phyloP scores from a whole-genome alignment of 2,329 filamentous ascomycete genomes.

The Orbilia quercus region DNA sequence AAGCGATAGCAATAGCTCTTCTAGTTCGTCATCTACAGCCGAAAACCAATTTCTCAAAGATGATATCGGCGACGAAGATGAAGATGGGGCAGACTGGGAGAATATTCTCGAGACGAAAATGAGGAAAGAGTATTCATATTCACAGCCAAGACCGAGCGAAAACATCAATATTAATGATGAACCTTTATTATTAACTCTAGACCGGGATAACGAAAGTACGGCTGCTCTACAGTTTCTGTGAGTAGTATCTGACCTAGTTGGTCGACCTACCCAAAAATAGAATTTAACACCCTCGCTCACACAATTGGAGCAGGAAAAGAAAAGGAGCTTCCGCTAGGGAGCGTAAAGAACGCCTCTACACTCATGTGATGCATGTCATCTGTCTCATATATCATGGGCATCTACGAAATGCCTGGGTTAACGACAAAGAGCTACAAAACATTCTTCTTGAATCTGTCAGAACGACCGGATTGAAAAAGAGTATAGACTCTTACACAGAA shows the following conservation, averaged over 20 bases:
- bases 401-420: slow-evolving; percentile 83
- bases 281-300: slow-evolving; percentile 68
- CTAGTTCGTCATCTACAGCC: background rate
- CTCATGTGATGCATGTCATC: slow-evolving; percentile 90
- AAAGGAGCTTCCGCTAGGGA: slow-evolving; percentile 89
- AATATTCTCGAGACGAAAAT: slow-evolving; percentile 65
- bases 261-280: no score
- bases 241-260: slow-evolving; percentile 62
- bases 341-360: slow-evolving; percentile 78
- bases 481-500: slow-evolving; percentile 75
- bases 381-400: slow-evolving; percentile 90
- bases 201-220: slow-evolving; percentile 69
- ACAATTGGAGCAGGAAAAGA: slow-evolving; percentile 70
- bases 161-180: slow-evolving; percentile 68
- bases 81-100: slow-evolving; percentile 68
- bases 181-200: slow-evolving; percentile 79
- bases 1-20: slow-evolving; percentile 19
- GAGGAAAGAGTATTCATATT: slow-evolving; percentile 61
- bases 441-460: slow-evolving; percentile 80
- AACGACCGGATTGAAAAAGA: slow-evolving; percentile 74
- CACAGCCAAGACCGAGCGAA: slow-evolving; percentile 63
- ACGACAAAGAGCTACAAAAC: slow-evolving; percentile 79
- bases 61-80: slow-evolving; percentile 63
- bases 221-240: slow-evolving; percentile 62
- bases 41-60: background rate